Base-by-base conservation (phyloP, 225 moss, liverwort and hornwort species). In the Neckera pumila region DNA sequence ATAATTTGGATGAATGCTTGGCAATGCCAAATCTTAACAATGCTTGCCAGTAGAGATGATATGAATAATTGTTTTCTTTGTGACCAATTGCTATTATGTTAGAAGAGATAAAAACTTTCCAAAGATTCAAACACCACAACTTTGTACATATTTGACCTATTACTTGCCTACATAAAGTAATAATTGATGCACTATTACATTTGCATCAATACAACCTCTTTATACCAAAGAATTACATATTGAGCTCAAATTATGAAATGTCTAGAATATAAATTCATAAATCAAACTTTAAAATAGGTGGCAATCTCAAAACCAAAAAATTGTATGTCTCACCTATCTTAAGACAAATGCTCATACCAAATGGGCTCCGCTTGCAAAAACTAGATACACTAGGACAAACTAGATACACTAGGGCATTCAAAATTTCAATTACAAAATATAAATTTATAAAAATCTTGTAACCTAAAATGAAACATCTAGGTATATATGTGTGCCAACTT, bases 271-370 rank as follows among this genome's bases (percentile, higher is more conserved):
- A 69, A 38, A 22, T 15, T 69, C 12, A 22, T 22, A 38, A 22
- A 20, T 69, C 64, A 64, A 64, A 17, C 5, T 17, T 64, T 34
- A 64, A 38, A 67, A 69, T 69, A 38, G 22, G 16, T 22, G 7
- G 22, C 7, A 17, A 6, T 1, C 0, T n/a, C 11, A 67, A 67
- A n/a, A 67, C 1, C 8, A n/a, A 5, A 19, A n/a, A 66, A n/a
- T 21, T 20, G 21, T 2, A 67, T 12, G 22, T 22, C 4, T n/a
- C 22, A 21, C 15, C 30, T 62, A 31, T 64, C 17, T 2, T 33
- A 64, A 12, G 22, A 38, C 3, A 69, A 6, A 66, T 1, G 0
- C 6, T 11, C 8, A 21, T 1, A 22, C 12, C 4, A 69, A 38
- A 22, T 5, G 17, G 38, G 7, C 7, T 69, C 7, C 1, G 2